Percentiles rank a stretch among this genome's conserved stretches.
Evolutionary conservation across 768 basidiomycete species (phyloP).

Genomic region (Leccinum rimulosum): DNA sequence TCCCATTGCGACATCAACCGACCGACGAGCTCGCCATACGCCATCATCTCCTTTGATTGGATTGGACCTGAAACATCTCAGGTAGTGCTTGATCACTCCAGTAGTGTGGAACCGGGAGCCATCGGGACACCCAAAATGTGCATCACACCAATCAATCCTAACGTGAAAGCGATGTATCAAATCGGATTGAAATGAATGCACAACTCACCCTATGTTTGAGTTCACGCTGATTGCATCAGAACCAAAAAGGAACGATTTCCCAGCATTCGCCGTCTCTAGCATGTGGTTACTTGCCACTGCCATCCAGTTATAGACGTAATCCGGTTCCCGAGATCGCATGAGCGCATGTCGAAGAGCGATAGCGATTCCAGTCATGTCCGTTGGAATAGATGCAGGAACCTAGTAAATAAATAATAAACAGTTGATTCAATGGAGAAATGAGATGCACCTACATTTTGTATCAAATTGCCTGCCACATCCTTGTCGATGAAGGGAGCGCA

Average conservation of each 20-base stretch:
- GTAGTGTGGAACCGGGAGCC: conserved; percentile 16
- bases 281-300: conserved; percentile 17
- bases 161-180: not conserved
- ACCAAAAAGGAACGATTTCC: conserved; percentile 15
- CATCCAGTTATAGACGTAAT: conserved; percentile 20
- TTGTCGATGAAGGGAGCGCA: conserved; percentile 17
- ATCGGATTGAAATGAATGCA: too few relatives aligned
- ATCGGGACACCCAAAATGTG: conserved; percentile 22
- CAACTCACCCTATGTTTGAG: conserved; percentile 22
- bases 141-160: conserved; percentile 24
- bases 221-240: conserved; percentile 16
- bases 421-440: not conserved
- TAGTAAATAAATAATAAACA: not conserved
- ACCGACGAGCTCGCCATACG: conserved; percentile 14
- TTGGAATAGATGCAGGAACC: conserved; percentile 15
- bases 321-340: conserved; percentile 10
- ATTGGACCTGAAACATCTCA: conserved; percentile 27
- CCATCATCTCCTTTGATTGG: conserved; percentile 20
- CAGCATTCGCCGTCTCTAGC: conserved; percentile 18
- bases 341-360: conserved; percentile 16
- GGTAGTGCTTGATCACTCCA: conserved; percentile 17
- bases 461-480: conserved; percentile 18
- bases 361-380: conserved; percentile 19
- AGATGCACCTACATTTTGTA: conserved; percentile 18
- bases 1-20: conserved; percentile 25